Conservation (phyloP, 768 basidiomycete species). For the Lactarius sanguifluus region DNA sequence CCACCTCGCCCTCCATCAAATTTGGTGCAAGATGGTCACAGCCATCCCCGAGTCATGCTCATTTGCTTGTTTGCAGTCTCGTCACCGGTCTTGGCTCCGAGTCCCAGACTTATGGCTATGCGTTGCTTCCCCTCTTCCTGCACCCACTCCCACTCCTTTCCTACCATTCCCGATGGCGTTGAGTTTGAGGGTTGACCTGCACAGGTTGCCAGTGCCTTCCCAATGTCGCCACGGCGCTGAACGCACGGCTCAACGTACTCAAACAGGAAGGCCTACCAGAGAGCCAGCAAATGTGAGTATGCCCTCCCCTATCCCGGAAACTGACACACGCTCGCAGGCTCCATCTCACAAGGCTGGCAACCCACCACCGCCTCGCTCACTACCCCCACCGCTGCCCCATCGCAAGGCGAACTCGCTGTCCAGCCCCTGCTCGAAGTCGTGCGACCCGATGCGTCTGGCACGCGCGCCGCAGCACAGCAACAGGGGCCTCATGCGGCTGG, state of each 20-base stretch:
- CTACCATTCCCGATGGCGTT: no score
- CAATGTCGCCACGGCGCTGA: slow-evolving; percentile 49
- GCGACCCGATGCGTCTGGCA: slow-evolving; percentile 47
- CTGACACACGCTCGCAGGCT: slow-evolving; percentile 46
- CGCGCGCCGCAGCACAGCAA: slow-evolving; percentile 27
- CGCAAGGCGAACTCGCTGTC: slow-evolving; percentile 66
- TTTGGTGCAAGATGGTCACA: no score
- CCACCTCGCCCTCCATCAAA: no score
- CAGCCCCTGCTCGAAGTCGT: slow-evolving; percentile 63
- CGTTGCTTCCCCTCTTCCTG: no score
- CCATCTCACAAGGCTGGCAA: slow-evolving; percentile 65
- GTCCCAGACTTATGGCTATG: no score
- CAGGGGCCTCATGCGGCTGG: slow-evolving; percentile 35
- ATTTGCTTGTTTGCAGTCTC: no score
- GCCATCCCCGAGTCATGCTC: no score
- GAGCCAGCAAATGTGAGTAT: slow-evolving; percentile 65
- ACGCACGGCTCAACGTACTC: slow-evolving; percentile 53
- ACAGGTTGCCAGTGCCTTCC: no score
- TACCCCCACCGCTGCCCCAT: slow-evolving; percentile 49
- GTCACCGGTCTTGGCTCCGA: no score
- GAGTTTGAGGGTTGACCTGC: no score
- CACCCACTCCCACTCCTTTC: no score
- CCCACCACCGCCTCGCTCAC: slow-evolving; percentile 61
- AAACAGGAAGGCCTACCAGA: slow-evolving; percentile 60
- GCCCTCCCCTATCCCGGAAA: neutral